Evolutionary conservation across 768 basidiomycete genomes (phyloP).

Genomic region (Lepiota subincarnata): DNA sequence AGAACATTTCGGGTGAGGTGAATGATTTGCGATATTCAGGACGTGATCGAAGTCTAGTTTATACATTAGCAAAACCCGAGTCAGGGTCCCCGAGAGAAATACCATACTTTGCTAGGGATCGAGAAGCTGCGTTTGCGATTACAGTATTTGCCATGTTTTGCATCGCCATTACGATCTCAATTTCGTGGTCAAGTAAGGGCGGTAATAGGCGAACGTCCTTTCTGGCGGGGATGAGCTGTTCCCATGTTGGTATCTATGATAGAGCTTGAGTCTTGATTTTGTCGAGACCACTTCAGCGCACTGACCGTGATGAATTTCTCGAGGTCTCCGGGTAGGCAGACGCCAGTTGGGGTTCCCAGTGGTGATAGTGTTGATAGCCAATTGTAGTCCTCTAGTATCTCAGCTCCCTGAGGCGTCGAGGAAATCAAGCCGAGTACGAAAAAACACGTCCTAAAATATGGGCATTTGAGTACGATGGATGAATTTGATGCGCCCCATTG

Average conservation of each 20-base stretch:
- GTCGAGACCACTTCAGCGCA: background rate
- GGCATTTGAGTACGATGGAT: background rate
- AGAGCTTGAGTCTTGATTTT: background rate
- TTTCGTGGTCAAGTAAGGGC: slow-evolving; percentile 65
- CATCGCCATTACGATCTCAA: slow-evolving; percentile 84
- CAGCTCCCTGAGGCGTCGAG: slow-evolving; percentile 86
- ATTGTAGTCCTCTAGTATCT: slow-evolving; percentile 85
- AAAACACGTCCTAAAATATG: slow-evolving; percentile 79
- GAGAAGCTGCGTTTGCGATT: slow-evolving; percentile 91
- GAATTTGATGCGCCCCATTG: background rate
- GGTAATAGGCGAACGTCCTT: slow-evolving; percentile 52
- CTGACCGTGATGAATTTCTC: slow-evolving; percentile 76
- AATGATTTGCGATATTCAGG: slow-evolving; percentile 75
- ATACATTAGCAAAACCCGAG: background rate
- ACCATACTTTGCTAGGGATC: slow-evolving; percentile 76
- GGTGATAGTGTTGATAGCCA: slow-evolving; percentile 93
- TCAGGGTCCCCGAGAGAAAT: background rate
- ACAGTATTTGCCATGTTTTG: slow-evolving; percentile 95
- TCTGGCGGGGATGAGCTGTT: slow-evolving; percentile 31
- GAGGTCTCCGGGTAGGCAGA: slow-evolving; percentile 87
- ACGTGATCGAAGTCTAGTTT: slow-evolving; percentile 69
- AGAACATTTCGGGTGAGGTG: slow-evolving; percentile 72
- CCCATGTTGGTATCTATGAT: slow-evolving; percentile 69
- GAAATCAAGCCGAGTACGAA: slow-evolving; percentile 93
- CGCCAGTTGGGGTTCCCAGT: slow-evolving; percentile 79